phyloP scores from a whole-genome alignment of 179 eudicot genomes.

The Patellifolia procumbens region DNA sequence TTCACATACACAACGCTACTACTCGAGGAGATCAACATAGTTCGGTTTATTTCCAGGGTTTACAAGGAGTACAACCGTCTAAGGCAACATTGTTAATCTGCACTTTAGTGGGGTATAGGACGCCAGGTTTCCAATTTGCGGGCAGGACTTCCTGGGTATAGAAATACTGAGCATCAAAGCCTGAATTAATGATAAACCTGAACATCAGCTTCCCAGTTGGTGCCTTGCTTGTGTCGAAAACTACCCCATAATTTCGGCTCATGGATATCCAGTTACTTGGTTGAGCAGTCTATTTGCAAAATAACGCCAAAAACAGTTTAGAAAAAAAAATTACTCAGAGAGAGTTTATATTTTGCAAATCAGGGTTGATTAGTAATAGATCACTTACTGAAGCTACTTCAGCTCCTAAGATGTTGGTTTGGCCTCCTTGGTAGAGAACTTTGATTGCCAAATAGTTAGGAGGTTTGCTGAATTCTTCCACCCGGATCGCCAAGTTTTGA shows the following conservation, averaged over 20 bases:
- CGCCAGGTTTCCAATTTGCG: constrained; percentile 55
- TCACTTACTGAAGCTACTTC: constrained; percentile 59
- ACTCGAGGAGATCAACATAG: neutral
- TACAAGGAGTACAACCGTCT: constrained; percentile 61
- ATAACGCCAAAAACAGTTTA: neutral
- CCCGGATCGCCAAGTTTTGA: constrained; percentile 56
- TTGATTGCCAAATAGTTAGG: constrained; percentile 58
- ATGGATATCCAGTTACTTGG: constrained; percentile 44
- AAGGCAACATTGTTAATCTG: constrained; percentile 62
- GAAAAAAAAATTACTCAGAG: neutral
- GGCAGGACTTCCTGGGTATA: constrained; percentile 61
- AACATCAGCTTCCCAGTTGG: constrained; percentile 56
- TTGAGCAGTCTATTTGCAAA: constrained; percentile 43
- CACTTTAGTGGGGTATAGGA: constrained; percentile 49
- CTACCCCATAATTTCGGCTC: constrained; percentile 61
- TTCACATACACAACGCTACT: neutral
- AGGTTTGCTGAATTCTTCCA: constrained; percentile 62
- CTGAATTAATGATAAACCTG: constrained; percentile 57
- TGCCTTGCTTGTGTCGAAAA: constrained; percentile 57
- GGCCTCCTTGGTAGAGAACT: constrained; percentile 76
- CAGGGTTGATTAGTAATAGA: neutral
- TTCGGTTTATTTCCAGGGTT: constrained; percentile 35
- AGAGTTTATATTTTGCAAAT: neutral
- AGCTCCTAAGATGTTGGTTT: constrained; percentile 57
- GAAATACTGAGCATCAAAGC: constrained; percentile 50